Conservation (phyloP, 768 basidiomycete genomes). For the Agrocybe chaxingu region DNA sequence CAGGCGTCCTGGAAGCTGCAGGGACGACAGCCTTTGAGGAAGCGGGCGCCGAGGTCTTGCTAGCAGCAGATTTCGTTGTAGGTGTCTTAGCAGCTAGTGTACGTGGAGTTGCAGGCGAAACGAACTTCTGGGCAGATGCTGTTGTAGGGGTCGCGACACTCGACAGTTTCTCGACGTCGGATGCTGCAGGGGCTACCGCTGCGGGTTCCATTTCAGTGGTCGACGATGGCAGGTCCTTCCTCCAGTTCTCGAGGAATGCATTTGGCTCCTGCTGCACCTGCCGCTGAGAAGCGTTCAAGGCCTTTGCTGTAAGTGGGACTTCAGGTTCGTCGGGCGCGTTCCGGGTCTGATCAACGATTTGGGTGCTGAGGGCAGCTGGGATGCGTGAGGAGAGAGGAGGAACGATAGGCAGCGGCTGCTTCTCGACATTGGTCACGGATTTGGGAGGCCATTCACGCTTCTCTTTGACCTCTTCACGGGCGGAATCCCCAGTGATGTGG, state of each 20-base stretch:
- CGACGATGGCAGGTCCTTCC: constrained; percentile 21
- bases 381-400: constrained; percentile 36
- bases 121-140: constrained; percentile 10
- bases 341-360: constrained; percentile 21
- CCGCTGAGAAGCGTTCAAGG: constrained; percentile 18
- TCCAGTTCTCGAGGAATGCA: constrained; percentile 24
- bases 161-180: neutral
- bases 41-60: constrained; percentile 17
- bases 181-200: constrained; percentile 5
- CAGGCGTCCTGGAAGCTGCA: constrained; percentile 12
- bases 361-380: constrained; percentile 31
- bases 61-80: constrained; percentile 16
- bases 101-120: constrained; percentile 10
- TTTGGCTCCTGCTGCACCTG: constrained; percentile 18
- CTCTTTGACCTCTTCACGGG: constrained; percentile 66
- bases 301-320: constrained; percentile 23
- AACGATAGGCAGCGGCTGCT: constrained; percentile 31
- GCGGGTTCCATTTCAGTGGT: constrained; percentile 15
- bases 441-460: constrained; percentile 78
- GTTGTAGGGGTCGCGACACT: constrained; percentile 15
- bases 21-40: constrained; percentile 1
- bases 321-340: constrained; percentile 15
- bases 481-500: constrained; percentile 59
- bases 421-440: constrained; percentile 23
- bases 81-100: constrained; percentile 8